phyloP scores from a whole-genome alignment of 495 filamentous ascomycete species.

The Hypoxylon fuscum region DNA sequence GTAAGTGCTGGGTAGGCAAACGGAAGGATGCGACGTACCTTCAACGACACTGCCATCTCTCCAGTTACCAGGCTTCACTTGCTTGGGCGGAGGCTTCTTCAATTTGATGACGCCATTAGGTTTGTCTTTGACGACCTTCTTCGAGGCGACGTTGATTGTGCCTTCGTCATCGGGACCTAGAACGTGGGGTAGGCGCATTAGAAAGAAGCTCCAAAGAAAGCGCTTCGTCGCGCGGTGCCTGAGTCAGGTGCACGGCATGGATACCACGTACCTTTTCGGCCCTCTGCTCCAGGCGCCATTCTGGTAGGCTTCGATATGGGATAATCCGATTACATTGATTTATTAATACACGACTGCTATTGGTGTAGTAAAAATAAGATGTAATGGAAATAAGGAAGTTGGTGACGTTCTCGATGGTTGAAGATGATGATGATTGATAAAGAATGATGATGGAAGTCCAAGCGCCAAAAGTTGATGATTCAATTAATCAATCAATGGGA shows the following conservation, averaged over 20 bases:
- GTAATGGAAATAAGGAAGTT: conserved; percentile 9
- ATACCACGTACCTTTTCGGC: conserved; percentile 32
- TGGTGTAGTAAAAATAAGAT: not conserved
- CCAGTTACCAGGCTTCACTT: conserved; percentile 65
- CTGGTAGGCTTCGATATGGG: conserved; percentile 13
- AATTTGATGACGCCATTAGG: conserved; percentile 69
- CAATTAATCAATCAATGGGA: no score
- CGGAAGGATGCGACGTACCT: conserved; percentile 52
- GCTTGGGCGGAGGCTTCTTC: conserved; percentile 69
- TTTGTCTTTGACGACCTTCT: conserved; percentile 66
- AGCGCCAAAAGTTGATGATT: conserved; percentile 9
- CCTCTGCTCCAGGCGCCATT: conserved; percentile 37
- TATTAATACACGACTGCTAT: not conserved
- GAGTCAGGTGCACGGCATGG: not conserved
- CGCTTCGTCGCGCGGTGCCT: conserved; percentile 8
- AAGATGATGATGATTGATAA: conserved; percentile 2
- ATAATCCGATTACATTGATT: conserved; percentile 31
- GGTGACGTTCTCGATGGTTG: conserved; percentile 17
- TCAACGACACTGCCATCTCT: conserved; percentile 61
- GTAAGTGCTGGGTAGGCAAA: conserved; percentile 2
- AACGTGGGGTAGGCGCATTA: conserved; percentile 22
- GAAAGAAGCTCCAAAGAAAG: not conserved
- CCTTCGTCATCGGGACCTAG: conserved; percentile 57
- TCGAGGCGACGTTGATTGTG: conserved; percentile 68
- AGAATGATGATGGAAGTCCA: conserved; percentile 14